Base-by-base conservation (phyloP, 768 basidiomycete genomes). In the Tephrocybe sp. region DNA sequence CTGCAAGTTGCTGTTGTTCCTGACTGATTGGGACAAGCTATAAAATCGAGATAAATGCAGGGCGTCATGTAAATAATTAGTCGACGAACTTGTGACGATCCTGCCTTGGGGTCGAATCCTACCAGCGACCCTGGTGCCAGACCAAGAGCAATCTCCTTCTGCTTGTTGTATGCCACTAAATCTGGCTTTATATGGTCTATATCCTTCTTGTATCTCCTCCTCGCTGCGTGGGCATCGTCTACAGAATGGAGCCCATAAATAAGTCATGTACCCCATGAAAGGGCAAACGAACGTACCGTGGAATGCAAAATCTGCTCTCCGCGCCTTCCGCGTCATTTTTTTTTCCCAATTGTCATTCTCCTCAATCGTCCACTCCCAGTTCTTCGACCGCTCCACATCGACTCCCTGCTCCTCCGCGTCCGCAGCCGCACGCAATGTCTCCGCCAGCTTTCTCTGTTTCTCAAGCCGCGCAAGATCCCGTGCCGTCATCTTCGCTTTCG, bases 311-410 rank as follows among this genome's bases (percentile, higher is more conserved):
- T 96, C 91, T 8, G 86, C 90, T 67, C 91, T 78, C 66, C 93
- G 77, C 56, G 80, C 82, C 70, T 94, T 98, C 61, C 86, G 73
- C 21, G 84, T 86, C 58, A 81, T 67, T 67, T 94, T 93, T 77
- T 89, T 90, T 73, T 97, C 94, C 97, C 97, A 99, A 50, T 84
- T 77, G 55, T 98, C 93, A 63, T 94, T 96, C 70, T 98, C 93
- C 71, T 98, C 93, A 51, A 97, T 84, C 23, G 90, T 90, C 75
- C 90, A 94, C 60, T 93, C 90, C 93, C 93, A 98, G 62, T 93
- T 93, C 79, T 91, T 93, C 64, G 83, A 80, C 55, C 94, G 73
- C 66, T 96, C 92, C 5, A 92, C 74, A 64, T 98, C 95, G 66
- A 93, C 92, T n/a, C 94, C 96, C 0, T 81, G 76, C 46, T 93